Evolutionary conservation across 768 basidiomycete genomes (phyloP), one percentile per base, ranked within the genome.

Genomic region (Rhodotorula sphaerocarpa): DNA sequence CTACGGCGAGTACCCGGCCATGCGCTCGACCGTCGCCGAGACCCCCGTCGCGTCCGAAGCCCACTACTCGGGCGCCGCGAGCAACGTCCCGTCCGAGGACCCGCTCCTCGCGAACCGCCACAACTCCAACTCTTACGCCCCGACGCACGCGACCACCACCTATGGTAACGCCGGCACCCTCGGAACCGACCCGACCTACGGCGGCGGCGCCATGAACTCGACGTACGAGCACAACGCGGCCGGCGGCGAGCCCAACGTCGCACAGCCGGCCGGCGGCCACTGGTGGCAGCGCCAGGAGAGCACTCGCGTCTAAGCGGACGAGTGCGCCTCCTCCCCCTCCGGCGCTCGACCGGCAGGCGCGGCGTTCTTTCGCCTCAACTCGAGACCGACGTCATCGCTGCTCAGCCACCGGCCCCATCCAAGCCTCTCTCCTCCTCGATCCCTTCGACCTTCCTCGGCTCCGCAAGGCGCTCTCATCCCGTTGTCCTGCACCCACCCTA

Each of bases 1-100:
- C 50, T 63, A 57, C 41, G 54, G 47, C n/a, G n/a, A 25, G 14
- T 53, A 51, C 43, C 63, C 63, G 39, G 58, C 63, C 48, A 65
- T 65, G 63, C 55, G 54, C 28, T 42, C 48, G n/a, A 59, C 63
- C 45, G 20, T 43, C 14, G 16, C 9, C 47, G 14, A 44, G 43
- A 18, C 33, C 21, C 50, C 50, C 9, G 34, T 50, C 33, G 50
- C 18, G n/a, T 33, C 34, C n/a, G 50, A 51, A 20, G 23, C 42
- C 36, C 27, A 50, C 43, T 39, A 45, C 30, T n/a, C 30, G 14
- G 27, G 12, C 20, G 30, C 21, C 5, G 36, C 34, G 5, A 48
- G 52, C 7, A 57, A 54, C 5, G 57, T 63, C 46, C 56, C 51
- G 25, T 63, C 62, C 45, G 47, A 50, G 10, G 52, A 39, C 21